Conservation (phyloP, 495 filamentous ascomycete genomes). For the Talaromyces stipitatus region DNA sequence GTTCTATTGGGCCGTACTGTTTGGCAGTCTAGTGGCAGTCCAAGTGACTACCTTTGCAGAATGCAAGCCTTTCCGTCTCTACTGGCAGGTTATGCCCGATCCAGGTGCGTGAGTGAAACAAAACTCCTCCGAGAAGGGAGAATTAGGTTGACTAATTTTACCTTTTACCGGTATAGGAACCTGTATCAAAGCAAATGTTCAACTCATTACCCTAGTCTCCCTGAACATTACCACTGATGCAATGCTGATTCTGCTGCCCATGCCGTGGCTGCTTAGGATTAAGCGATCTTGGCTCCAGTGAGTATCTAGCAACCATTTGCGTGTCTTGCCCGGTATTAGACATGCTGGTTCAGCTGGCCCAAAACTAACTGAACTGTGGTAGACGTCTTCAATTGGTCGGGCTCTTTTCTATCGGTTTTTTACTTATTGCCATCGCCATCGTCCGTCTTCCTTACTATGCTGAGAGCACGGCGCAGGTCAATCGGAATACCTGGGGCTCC, state of each 20-base stretch:
- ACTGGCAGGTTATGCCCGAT: slow-evolving; percentile 29
- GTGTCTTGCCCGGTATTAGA: too few species aligned
- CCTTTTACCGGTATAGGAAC: too few species aligned
- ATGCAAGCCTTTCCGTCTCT: slow-evolving; percentile 27
- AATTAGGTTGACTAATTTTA: too few species aligned
- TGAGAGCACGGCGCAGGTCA: slow-evolving; percentile 19
- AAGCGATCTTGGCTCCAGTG: too few species aligned
- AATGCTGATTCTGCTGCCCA: slow-evolving; percentile 28
- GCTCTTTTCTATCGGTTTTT: slow-evolving; percentile 27
- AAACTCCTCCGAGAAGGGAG: neutral
- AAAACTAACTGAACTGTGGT: slow-evolving; percentile 4
- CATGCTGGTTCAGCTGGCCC: too few species aligned
- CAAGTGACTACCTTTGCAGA: slow-evolving; percentile 27
- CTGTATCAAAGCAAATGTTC: slow-evolving; percentile 18
- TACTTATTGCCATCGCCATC: slow-evolving; percentile 27
- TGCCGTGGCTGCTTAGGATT: slow-evolving; percentile 20
- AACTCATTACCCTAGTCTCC: slow-evolving; percentile 23
- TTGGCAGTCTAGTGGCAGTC: slow-evolving; percentile 14
- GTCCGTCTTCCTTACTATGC: slow-evolving; percentile 21
- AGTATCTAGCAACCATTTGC: too few species aligned
- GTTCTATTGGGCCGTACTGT: neutral
- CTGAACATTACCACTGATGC: slow-evolving; percentile 31
- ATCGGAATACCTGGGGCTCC: slow-evolving; percentile 26
- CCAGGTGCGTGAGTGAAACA: slow-evolving; percentile 18
- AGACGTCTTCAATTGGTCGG: slow-evolving; percentile 21